A percentile compares a stretch with the other conserved stretches of the same genome.
These are phyloP conservation scores for Cercophora sp. DNA, from an alignment of 495 filamentous ascomycete genomes.

Conservation along the genomic window DNA sequence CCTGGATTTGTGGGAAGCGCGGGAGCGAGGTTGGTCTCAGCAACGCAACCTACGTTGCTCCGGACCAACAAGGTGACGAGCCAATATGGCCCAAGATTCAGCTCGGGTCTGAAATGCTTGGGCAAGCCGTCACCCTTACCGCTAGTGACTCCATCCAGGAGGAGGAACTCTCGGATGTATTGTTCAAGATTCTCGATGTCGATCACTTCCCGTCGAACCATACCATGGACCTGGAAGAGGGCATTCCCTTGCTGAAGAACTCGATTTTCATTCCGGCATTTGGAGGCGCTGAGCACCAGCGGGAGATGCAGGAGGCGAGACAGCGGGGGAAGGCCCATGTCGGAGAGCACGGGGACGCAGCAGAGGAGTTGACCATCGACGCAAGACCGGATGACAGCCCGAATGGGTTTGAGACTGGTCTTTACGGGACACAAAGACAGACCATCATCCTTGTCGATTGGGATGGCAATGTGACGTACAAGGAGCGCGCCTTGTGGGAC, in stretches of 20 bases:
- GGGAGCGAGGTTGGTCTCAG: slow-evolving; percentile 74
- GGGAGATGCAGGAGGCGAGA: slow-evolving; percentile 49
- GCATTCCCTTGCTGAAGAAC: slow-evolving; percentile 64
- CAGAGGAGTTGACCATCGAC: slow-evolving; percentile 23
- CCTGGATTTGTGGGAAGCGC: slow-evolving; percentile 63
- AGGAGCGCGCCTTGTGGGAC: slow-evolving; percentile 82
- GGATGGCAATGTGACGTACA: slow-evolving; percentile 71
- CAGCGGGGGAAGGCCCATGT: slow-evolving; percentile 20
- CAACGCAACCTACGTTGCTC: slow-evolving; percentile 74
- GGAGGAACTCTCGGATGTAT: slow-evolving; percentile 61
- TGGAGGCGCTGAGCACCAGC: slow-evolving; percentile 46
- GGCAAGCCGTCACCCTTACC: slow-evolving; percentile 36
- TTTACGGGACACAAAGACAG: slow-evolving; percentile 94
- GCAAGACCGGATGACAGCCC: slow-evolving; percentile 27
- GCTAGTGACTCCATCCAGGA: slow-evolving; percentile 49
- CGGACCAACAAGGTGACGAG: slow-evolving; percentile 20
- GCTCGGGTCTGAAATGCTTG: slow-evolving; percentile 46
- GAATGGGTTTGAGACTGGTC: slow-evolving; percentile 48
- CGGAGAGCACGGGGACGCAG: slow-evolving; percentile 10
- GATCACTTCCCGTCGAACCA: slow-evolving; percentile 67
- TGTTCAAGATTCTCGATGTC: slow-evolving; percentile 65
- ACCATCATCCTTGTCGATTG: slow-evolving; percentile 76
- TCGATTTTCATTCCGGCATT: slow-evolving; percentile 83
- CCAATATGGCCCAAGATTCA: slow-evolving; percentile 57
- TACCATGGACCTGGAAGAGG: slow-evolving; percentile 61